Percentiles rank a stretch among this genome's conserved stretches.
phyloP scores from a whole-genome alignment of 371 early-diverging fungal genomes.

The Mucor sp. region DNA sequence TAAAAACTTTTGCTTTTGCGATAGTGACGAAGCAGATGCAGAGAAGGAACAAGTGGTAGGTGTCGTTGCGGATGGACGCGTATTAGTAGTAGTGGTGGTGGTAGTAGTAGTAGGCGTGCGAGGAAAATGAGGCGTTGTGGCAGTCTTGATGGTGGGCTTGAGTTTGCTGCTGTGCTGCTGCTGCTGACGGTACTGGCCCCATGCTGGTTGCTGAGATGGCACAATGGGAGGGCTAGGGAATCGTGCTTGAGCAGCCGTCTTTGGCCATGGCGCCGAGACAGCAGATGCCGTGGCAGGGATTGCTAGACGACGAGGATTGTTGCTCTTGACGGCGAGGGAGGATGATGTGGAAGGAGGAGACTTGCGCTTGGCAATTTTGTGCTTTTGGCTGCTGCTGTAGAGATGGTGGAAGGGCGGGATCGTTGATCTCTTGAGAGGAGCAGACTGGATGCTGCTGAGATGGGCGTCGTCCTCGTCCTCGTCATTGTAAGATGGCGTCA shows the following conservation, averaged over 20 bases:
- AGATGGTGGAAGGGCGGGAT: conserved; percentile 11
- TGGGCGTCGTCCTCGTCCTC: conserved; percentile 15
- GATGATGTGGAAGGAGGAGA: not conserved
- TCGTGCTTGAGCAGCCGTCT: conserved; percentile 17
- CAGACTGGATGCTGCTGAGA: conserved; percentile 45
- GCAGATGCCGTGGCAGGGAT: conserved; percentile 24
- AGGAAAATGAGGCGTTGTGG: not conserved
- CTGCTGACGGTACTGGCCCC: conserved; percentile 19
- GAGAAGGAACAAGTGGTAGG: not conserved
- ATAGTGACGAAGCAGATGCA: not conserved
- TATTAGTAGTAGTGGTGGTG: no score
- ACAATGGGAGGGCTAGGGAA: conserved; percentile 52
- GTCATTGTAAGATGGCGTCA: conserved; percentile 57
- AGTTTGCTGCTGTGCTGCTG: not conserved
- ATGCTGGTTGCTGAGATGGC: conserved; percentile 47
- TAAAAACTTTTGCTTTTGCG: conserved; percentile 51
- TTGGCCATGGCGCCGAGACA: conserved; percentile 19
- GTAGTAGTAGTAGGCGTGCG: conserved; percentile 2
- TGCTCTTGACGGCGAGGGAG: not conserved
- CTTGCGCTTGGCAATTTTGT: conserved; percentile 8
- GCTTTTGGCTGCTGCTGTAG: not conserved
- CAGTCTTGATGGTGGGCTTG: not conserved
- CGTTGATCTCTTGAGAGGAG: conserved; percentile 47
- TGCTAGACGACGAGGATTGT: not conserved
- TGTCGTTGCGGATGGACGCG: not conserved